Evolutionary conservation across 306 rosid species (phyloP).

Genomic region (Malus sylvestris): DNA sequence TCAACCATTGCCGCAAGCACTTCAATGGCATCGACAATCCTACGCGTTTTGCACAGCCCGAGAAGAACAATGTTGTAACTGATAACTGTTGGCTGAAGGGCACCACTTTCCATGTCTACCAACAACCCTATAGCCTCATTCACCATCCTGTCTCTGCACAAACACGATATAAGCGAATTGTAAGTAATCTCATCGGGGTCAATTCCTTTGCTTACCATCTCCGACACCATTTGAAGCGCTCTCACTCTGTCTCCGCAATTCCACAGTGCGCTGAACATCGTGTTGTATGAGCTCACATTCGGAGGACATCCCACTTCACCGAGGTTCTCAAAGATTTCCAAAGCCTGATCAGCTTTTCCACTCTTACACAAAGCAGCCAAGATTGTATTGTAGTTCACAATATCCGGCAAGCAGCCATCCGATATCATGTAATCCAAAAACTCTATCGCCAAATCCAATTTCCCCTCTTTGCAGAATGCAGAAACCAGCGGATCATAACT

Average conservation of each 20-base stretch:
- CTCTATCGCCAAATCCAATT: conserved; percentile 56
- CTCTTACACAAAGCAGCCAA: conserved; percentile 63
- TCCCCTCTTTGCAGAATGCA: conserved; percentile 65
- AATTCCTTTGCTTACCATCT: conserved; percentile 54
- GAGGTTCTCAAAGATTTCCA: conserved; percentile 60
- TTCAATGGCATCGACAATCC: conserved; percentile 59
- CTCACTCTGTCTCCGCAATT: conserved; percentile 51
- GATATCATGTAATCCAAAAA: conserved; percentile 63
- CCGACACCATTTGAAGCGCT: conserved; percentile 60
- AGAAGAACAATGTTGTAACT: conserved; percentile 69
- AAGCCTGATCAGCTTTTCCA: conserved; percentile 61
- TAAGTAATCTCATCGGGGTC: conserved; percentile 73
- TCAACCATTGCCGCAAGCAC: conserved; percentile 55
- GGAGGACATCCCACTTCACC: conserved; percentile 77
- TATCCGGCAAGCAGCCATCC: conserved; percentile 71
- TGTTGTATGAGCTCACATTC: conserved; percentile 72
- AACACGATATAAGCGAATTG: conserved; percentile 62
- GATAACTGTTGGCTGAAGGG: conserved; percentile 46
- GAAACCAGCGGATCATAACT: conserved; percentile 78
- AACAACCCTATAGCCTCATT: conserved; percentile 71
- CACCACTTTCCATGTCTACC: conserved; percentile 56
- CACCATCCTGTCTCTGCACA: conserved; percentile 91
- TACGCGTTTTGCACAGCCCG: conserved; percentile 65
- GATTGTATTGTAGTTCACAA: conserved; percentile 70
- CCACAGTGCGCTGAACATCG: conserved; percentile 79